phyloP scores from a whole-genome alignment of 257 asterid species.

The Jacaranda copaia region DNA sequence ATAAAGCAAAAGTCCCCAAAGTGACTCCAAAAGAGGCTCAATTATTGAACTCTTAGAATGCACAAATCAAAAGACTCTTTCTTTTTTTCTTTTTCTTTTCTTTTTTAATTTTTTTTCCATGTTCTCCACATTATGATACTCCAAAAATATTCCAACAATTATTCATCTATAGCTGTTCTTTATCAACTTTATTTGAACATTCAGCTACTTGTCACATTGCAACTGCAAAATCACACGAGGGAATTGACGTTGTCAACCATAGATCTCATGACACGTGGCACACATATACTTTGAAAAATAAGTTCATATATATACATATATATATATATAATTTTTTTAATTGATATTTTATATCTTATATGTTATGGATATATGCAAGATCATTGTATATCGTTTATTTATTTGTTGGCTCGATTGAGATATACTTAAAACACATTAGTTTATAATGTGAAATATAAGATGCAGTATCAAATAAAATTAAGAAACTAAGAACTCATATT shows the following conservation, averaged over 20 bases:
- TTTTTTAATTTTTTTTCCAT: too few species aligned
- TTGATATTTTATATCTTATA: background rate
- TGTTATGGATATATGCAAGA: too few species aligned
- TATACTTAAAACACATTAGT: too few species aligned
- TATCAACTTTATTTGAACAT: background rate
- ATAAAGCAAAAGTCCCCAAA: constrained; percentile 32
- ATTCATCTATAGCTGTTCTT: constrained; percentile 16
- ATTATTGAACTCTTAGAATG: constrained; percentile 43
- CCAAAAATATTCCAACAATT: constrained; percentile 19
- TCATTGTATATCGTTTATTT: too few species aligned
- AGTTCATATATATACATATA: background rate
- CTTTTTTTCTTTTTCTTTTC: background rate
- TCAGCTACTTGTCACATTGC: background rate
- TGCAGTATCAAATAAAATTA: too few species aligned
- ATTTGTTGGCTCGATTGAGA: too few species aligned
- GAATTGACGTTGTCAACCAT: background rate
- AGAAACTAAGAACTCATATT: too few species aligned
- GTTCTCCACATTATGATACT: background rate
- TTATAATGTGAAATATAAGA: too few species aligned
- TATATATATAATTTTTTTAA: too few species aligned
- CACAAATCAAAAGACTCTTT: constrained; percentile 22
- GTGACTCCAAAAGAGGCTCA: constrained; percentile 27
- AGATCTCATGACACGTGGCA: constrained; percentile 3
- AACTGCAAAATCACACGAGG: background rate
- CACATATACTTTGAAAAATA: background rate